Conservation (phyloP, 2,329 filamentous ascomycete genomes). For the Xylariales sp. region DNA sequence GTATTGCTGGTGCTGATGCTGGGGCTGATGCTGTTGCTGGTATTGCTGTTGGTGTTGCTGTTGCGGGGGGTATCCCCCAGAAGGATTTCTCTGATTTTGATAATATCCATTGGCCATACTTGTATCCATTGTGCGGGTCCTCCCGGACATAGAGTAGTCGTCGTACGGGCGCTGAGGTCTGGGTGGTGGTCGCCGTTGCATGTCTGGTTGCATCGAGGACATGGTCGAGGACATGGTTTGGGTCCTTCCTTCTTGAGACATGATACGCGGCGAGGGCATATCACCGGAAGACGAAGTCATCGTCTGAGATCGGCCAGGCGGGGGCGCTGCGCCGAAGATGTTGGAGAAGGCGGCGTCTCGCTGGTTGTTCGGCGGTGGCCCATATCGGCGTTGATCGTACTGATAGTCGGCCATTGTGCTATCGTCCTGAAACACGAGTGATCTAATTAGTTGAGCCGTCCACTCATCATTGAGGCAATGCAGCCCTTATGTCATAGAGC, state of each 20-base stretch:
- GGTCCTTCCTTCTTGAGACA: slow-evolving; percentile 62
- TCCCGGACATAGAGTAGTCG: slow-evolving; percentile 29
- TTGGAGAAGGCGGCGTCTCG: slow-evolving; percentile 94
- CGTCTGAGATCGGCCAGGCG: slow-evolving; percentile 86
- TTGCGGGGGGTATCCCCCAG: slow-evolving; percentile 39
- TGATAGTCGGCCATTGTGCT: slow-evolving; percentile 56
- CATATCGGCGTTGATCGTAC: slow-evolving; percentile 51
- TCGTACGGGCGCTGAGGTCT: slow-evolving; percentile 32
- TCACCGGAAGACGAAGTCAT: slow-evolving; percentile 72
- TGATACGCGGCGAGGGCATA: slow-evolving; percentile 41
- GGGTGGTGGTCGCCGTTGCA: slow-evolving; percentile 62
- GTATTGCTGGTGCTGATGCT: too few species aligned
- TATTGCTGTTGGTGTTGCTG: too few species aligned
- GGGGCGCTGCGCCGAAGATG: slow-evolving; percentile 87
- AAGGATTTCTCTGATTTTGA: slow-evolving; percentile 47
- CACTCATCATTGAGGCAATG: too few species aligned
- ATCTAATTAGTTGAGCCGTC: too few species aligned
- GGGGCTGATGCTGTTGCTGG: too few species aligned
- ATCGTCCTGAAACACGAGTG: slow-evolving; percentile 11
- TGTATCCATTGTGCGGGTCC: slow-evolving; percentile 38
- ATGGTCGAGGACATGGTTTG: slow-evolving; percentile 67
- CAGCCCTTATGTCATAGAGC: too few species aligned
- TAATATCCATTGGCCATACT: slow-evolving; percentile 48
- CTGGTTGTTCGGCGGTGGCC: slow-evolving; percentile 54
- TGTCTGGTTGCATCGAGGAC: slow-evolving; percentile 31